phyloP scores from a whole-genome alignment of 768 basidiomycete genomes.

The Phylloporus arenicola region DNA sequence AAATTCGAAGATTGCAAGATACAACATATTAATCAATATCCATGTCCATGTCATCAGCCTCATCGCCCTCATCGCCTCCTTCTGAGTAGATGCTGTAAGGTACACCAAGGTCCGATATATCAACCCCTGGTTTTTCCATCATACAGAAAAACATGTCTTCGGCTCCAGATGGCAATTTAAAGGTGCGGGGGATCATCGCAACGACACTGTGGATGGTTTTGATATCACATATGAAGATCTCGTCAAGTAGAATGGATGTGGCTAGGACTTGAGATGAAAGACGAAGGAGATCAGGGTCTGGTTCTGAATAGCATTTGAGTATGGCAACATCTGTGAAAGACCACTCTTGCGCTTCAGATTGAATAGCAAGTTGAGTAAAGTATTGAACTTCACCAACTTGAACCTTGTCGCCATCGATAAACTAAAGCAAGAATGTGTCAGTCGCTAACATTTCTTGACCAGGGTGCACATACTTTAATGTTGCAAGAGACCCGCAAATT shows the following conservation, averaged over 20 bases:
- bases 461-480: not conserved
- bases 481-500: conserved; percentile 8
- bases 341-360: not conserved
- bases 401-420: not conserved
- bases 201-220: conserved; percentile 18
- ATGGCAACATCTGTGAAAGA: conserved; percentile 9
- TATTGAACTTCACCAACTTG: conserved; percentile 20
- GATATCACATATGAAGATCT: conserved; percentile 10
- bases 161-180: conserved; percentile 1
- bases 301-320: conserved; percentile 18
- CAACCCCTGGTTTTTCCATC: conserved; percentile 26
- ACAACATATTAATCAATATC: not conserved
- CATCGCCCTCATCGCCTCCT: not conserved
- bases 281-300: no score
- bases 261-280: no score
- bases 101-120: conserved; percentile 9
- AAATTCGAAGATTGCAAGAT: no score
- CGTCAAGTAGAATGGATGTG: conserved; percentile 13
- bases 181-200: conserved; percentile 20
- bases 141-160: conserved; percentile 18
- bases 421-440: not conserved
- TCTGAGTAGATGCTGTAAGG: not conserved
- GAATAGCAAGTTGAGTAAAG: conserved; percentile 1
- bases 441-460: no score
- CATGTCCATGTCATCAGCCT: not conserved